phyloP scores from a whole-genome alignment of 495 filamentous ascomycete species.

The Patellaria atrata region DNA sequence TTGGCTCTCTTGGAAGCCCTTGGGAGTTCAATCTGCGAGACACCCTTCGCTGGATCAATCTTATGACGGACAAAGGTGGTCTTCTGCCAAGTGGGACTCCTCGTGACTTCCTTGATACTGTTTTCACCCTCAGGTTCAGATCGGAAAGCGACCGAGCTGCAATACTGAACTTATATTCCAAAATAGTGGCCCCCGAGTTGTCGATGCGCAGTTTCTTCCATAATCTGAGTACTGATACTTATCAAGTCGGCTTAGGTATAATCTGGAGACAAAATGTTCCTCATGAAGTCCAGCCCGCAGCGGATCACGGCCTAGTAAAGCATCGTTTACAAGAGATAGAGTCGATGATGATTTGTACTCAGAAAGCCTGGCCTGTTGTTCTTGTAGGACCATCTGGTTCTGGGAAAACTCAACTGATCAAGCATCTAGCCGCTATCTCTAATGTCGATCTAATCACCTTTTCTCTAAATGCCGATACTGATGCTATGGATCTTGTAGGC shows the following conservation, averaged over 20 bases:
- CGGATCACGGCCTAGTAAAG: conserved; percentile 31
- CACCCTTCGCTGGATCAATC: conserved; percentile 71
- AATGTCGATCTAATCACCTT: conserved; percentile 64
- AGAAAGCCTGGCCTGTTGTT: conserved; percentile 77
- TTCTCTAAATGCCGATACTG: conserved; percentile 79
- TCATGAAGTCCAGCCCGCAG: conserved; percentile 33
- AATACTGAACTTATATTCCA: conserved; percentile 48
- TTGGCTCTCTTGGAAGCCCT: conserved; percentile 72
- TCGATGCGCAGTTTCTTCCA: conserved; percentile 37
- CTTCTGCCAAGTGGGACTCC: conserved; percentile 39
- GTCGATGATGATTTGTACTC: conserved; percentile 72
- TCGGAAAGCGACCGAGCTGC: conserved; percentile 47
- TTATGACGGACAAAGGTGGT: conserved; percentile 44
- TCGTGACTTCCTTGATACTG: conserved; percentile 60
- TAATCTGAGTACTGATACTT: conserved; percentile 48
- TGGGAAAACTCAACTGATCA: conserved; percentile 70
- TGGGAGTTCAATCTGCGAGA: conserved; percentile 98
- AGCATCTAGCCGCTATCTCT: conserved; percentile 59
- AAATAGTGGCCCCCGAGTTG: conserved; percentile 33
- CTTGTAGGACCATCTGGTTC: conserved; percentile 72
- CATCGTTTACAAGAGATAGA: conserved; percentile 53
- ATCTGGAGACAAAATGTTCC: conserved; percentile 2
- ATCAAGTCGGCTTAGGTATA: conserved; percentile 70
- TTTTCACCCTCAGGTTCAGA: conserved; percentile 82
- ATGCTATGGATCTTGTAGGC: conserved; percentile 92